Percentiles rank a stretch among this genome's conserved stretches.
phyloP scores from a whole-genome alignment of 768 basidiomycete genomes.

The Gyrodon lividus region DNA sequence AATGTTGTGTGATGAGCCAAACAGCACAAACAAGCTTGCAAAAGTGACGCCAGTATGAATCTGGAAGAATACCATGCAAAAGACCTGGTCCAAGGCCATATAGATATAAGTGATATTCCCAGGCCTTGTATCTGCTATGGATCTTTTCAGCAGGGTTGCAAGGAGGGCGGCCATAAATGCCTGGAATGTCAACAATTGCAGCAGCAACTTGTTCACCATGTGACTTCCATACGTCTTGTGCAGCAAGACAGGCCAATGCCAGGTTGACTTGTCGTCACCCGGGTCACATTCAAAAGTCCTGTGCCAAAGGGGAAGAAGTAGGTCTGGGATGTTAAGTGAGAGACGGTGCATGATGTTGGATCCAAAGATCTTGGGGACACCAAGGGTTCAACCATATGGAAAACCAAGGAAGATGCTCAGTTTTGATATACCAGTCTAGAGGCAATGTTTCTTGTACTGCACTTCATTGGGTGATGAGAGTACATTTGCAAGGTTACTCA shows the following conservation, averaged over 20 bases:
- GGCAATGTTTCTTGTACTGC: slow-evolving; percentile 22
- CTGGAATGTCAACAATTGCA: slow-evolving; percentile 16
- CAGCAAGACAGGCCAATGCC: slow-evolving; percentile 17
- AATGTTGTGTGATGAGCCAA: slow-evolving; percentile 10
- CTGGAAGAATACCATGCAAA: slow-evolving; percentile 13
- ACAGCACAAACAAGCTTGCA: slow-evolving; percentile 7
- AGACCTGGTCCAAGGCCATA: slow-evolving; percentile 18
- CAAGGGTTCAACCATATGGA: slow-evolving; percentile 24
- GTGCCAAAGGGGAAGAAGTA: slow-evolving; percentile 21
- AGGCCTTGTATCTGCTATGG: slow-evolving; percentile 19
- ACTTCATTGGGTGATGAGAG: slow-evolving; percentile 7
- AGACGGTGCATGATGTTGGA: slow-evolving; percentile 43
- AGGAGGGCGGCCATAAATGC: slow-evolving; percentile 25
- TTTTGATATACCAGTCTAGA: slow-evolving; percentile 34
- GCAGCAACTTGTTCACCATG: slow-evolving; percentile 25
- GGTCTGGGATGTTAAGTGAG: slow-evolving; percentile 24
- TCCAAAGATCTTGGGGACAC: slow-evolving; percentile 33
- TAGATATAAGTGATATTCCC: slow-evolving; percentile 15
- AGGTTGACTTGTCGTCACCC: slow-evolving; percentile 17
- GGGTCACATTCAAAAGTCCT: slow-evolving; percentile 7
- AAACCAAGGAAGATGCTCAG: slow-evolving; percentile 34
- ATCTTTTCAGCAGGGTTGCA: slow-evolving; percentile 7
- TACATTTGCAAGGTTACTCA: not conserved
- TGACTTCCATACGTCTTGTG: slow-evolving; percentile 12
- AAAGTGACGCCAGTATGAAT: slow-evolving; percentile 14